phyloP scores from a whole-genome alignment of 2,329 filamentous ascomycete species.

The Sodiomyces alkalinus region DNA sequence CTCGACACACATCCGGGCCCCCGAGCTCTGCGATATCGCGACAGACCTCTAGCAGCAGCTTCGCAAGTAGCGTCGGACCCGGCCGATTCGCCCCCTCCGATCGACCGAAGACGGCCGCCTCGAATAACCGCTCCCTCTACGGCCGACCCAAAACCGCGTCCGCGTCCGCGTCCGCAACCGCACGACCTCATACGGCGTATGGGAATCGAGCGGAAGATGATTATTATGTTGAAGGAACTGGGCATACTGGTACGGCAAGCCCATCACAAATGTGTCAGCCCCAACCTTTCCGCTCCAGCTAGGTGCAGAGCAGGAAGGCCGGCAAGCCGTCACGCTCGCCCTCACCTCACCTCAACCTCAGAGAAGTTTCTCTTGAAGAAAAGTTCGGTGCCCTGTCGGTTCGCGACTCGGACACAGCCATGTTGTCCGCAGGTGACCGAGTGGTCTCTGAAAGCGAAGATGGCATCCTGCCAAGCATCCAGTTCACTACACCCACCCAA shows the following conservation, averaged over 20 bases:
- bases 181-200: slow-evolving; percentile 22
- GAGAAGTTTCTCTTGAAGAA: slow-evolving; percentile 28
- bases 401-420: slow-evolving; percentile 23
- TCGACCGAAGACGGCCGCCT: slow-evolving; percentile 37
- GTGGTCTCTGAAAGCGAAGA: too few relatives aligned
- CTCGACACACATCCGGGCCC: slow-evolving; percentile 21
- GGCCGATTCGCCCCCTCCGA: slow-evolving; percentile 29
- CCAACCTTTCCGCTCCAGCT: slow-evolving; percentile 1
- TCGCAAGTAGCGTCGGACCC: slow-evolving; percentile 42
- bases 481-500: not conserved
- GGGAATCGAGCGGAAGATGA: slow-evolving; percentile 24
- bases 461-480: too few relatives aligned
- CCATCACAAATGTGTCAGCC: slow-evolving; percentile 5
- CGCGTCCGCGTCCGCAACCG: slow-evolving; percentile 19
- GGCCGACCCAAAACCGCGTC: slow-evolving; percentile 22
- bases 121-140: slow-evolving; percentile 29
- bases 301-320: slow-evolving; percentile 1
- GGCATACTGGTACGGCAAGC: slow-evolving; percentile 20
- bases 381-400: slow-evolving; percentile 25
- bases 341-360: slow-evolving; percentile 11
- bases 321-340: not conserved
- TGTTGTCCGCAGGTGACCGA: slow-evolving; percentile 31
- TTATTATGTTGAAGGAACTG: slow-evolving; percentile 16
- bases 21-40: slow-evolving; percentile 8
- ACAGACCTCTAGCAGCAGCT: slow-evolving; percentile 19